phyloP scores from a whole-genome alignment of 352 stramenopile species.

The Phytophthora sojae region DNA sequence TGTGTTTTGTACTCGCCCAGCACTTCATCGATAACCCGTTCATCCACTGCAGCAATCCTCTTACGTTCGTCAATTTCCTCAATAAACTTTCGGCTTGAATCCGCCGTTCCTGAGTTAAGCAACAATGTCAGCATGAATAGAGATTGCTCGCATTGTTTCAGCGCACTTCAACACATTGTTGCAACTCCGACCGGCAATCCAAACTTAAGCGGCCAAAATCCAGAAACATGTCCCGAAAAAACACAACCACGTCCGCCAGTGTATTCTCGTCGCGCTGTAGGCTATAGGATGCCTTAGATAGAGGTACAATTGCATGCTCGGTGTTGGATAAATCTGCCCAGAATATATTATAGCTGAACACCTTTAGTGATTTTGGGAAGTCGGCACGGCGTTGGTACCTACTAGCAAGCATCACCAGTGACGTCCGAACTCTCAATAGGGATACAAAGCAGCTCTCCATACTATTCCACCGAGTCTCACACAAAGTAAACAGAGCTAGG shows the following conservation, averaged over 20 bases:
- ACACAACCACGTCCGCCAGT: neutral
- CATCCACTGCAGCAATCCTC: neutral
- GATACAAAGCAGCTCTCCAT: slow-evolving; percentile 18
- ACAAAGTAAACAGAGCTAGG: slow-evolving; percentile 9
- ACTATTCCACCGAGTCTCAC: slow-evolving; percentile 16
- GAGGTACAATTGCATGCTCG: neutral
- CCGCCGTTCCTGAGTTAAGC: neutral
- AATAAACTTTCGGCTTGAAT: neutral
- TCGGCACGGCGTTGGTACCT: slow-evolving; percentile 1
- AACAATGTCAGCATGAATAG: slow-evolving; percentile 1
- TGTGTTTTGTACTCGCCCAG: neutral
- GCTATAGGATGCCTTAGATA: slow-evolving; percentile 3
- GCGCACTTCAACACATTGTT: neutral
- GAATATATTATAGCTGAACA: neutral
- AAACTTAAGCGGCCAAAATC: neutral
- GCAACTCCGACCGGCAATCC: neutral
- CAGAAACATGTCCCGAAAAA: slow-evolving; percentile 3
- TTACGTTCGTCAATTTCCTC: slow-evolving; percentile 1
- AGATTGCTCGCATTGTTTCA: neutral
- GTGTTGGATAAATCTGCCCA: neutral
- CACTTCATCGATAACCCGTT: neutral
- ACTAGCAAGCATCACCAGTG: neutral
- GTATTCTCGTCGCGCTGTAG: slow-evolving; percentile 1
- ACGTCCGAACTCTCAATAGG: slow-evolving; percentile 7
- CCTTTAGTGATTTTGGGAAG: neutral